These are phyloP conservation scores for Ceratocystis colombiana DNA, from an alignment of 2,329 filamentous ascomycete genomes.

Conservation along the genomic window DNA sequence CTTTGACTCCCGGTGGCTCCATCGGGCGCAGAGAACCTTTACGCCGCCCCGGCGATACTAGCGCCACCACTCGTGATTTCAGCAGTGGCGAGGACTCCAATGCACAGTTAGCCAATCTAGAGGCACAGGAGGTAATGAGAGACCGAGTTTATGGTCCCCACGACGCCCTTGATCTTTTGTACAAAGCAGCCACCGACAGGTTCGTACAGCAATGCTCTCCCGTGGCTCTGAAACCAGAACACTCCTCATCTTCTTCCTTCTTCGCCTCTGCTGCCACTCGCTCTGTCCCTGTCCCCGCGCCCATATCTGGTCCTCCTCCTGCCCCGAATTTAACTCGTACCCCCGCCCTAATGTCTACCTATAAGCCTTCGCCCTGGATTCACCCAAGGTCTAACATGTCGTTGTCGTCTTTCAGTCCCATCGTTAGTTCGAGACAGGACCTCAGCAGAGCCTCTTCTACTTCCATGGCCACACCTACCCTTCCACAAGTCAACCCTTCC, in stretches of 20 bases:
- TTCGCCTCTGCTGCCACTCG: neutral
- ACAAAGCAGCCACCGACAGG: constrained; percentile 68
- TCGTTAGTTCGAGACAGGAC: constrained; percentile 26
- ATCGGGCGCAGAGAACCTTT: constrained; percentile 57
- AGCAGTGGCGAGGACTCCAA: constrained; percentile 45
- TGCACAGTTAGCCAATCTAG: constrained; percentile 53
- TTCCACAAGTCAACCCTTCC: constrained; percentile 6
- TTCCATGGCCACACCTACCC: constrained; percentile 16
- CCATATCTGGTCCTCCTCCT: neutral
- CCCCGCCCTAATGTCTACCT: neutral
- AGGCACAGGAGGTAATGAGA: constrained; percentile 55
- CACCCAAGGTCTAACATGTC: constrained; percentile 67
- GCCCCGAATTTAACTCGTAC: neutral
- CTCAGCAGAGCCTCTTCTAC: constrained; percentile 21
- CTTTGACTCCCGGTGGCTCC: constrained; percentile 56
- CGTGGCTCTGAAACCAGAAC: constrained; percentile 20
- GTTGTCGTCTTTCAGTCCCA: constrained; percentile 49
- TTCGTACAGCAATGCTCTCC: constrained; percentile 31
- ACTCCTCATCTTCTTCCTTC: neutral
- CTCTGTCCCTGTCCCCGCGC: neutral
- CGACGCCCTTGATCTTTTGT: constrained; percentile 82
- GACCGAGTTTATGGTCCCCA: constrained; percentile 78
- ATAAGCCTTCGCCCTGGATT: constrained; percentile 49
- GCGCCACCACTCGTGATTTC: constrained; percentile 29
- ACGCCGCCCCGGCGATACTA: constrained; percentile 45